Conservation (phyloP, 1,284 basidiomycete species). For the Mycena sp. region DNA sequence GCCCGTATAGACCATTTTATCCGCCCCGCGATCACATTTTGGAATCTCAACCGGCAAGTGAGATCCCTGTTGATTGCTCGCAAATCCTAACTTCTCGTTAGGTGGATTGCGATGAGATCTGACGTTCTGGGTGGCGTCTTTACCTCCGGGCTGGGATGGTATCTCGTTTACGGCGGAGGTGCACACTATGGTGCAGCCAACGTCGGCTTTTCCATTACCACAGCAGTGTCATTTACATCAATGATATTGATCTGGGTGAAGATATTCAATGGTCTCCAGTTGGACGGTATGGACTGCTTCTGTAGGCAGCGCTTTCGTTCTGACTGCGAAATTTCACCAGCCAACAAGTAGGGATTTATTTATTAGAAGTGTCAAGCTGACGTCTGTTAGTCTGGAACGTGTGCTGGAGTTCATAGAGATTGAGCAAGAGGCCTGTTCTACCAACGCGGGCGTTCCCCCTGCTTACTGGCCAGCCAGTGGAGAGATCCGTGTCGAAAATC, state of each 20-base stretch:
- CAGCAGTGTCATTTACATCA: not conserved
- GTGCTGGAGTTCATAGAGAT: conserved; percentile 77
- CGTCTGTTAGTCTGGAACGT: conserved; percentile 66
- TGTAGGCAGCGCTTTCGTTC: not conserved
- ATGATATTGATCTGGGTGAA: conserved; percentile 17
- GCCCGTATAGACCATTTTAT: conserved; percentile 51
- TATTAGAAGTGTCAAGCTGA: conserved; percentile 1
- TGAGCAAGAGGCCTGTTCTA: conserved; percentile 71
- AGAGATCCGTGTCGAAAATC: conserved; percentile 66
- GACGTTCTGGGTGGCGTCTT: conserved; percentile 47
- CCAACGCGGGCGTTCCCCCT: conserved; percentile 63
- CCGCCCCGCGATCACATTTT: conserved; percentile 48
- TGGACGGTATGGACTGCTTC: conserved; percentile 9
- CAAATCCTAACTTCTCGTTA: conserved; percentile 18
- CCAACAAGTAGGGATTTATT: conserved; percentile 53
- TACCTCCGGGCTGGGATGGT: conserved; percentile 54
- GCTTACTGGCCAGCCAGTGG: conserved; percentile 84
- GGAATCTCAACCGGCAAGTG: conserved; percentile 53
- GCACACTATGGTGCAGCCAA: conserved; percentile 34
- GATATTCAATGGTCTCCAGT: conserved; percentile 2
- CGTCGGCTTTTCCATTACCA: conserved; percentile 47
- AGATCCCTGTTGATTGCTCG: conserved; percentile 31
- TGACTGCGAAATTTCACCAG: conserved; percentile 31
- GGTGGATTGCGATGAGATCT: conserved; percentile 52
- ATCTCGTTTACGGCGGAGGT: conserved; percentile 55